Base-by-base conservation (phyloP, 495 filamentous ascomycete species). In the Aspergillus mulundensis region DNA sequence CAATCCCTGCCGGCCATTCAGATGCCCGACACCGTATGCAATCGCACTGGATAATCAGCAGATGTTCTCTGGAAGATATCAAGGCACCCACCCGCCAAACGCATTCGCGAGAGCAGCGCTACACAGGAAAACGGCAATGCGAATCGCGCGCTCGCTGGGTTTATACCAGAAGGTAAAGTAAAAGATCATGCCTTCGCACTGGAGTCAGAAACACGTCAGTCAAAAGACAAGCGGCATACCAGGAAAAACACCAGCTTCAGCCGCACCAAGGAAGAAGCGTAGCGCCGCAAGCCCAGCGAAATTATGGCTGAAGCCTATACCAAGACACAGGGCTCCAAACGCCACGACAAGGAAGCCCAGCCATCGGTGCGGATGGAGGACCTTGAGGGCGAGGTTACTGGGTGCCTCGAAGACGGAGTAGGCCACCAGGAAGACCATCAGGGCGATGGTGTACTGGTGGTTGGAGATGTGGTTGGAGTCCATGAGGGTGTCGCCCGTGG, bases 11-110 rank as follows among this genome's bases (percentile, higher is more conserved):
- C 68, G 73, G 15, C 74, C 73, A 52, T 87, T 85, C 82, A 90
- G 84, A 52, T 85, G 78, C 5, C 81, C 84, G 0, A 87, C 77
- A 24, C 81, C 84, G 60, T 78, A 86, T 25, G 84, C 86, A 39
- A 88, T 83, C 5, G 80, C 80, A 12, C 86, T 48, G 20, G n/a
- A 21, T 12, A 32, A 34, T 2, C 15, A 19, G 32, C 5, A 19
- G 28, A 15, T 1, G 1, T 16, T 20, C 3, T 3, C 28, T 28
- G 8, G n/a, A 1, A 2, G 10, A 48, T 34, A 10, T 19, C 5
- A 2, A 12, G 5, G 24, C 1, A 15, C 1, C 18, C 30, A 50
- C 30, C 46, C 46, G 28, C 46, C 46, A 15, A 50, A 50, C 4
- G 46, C 46, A 7, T 30, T 30, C 0, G 46, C 32, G 14, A 50